Evolutionary conservation across 2,329 filamentous ascomycete genomes (phyloP).

Genomic region (Beauveria medogensis): DNA sequence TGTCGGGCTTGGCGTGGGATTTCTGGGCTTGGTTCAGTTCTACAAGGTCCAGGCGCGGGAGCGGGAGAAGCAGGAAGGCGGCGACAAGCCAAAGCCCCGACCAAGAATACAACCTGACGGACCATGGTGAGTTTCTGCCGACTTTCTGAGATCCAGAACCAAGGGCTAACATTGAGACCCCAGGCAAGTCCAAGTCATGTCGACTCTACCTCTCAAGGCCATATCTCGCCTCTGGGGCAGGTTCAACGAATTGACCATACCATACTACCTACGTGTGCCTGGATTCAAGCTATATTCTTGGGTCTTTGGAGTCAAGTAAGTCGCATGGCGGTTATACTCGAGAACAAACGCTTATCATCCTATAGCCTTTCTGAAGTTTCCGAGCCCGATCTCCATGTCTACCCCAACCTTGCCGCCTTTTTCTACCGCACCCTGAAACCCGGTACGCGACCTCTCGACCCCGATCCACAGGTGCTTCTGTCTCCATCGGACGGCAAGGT

Average conservation of each 20-base stretch:
- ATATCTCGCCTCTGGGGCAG: constrained; percentile 82
- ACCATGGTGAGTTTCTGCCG: constrained; percentile 54
- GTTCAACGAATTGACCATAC: constrained; percentile 84
- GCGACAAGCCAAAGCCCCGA: constrained; percentile 36
- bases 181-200: constrained; percentile 87
- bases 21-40: constrained; percentile 75
- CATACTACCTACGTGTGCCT: constrained; percentile 78
- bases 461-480: constrained; percentile 69
- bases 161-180: neutral
- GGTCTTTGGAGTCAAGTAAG: constrained; percentile 77
- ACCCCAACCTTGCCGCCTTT: constrained; percentile 90
- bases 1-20: constrained; percentile 74
- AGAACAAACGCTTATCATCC: neutral
- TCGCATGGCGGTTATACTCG: neutral
- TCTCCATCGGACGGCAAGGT: constrained; percentile 87
- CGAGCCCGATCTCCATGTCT: constrained; percentile 80
- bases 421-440: constrained; percentile 95
- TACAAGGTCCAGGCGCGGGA: constrained; percentile 62
- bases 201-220: constrained; percentile 82
- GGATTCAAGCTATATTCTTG: constrained; percentile 89
- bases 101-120: constrained; percentile 69
- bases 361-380: constrained; percentile 71
- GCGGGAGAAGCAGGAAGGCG: constrained; percentile 39
- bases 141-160: neutral
- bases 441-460: constrained; percentile 75